phyloP scores from a whole-genome alignment of 371 early-diverging fungal species.

The Apophysomyces sp. region DNA sequence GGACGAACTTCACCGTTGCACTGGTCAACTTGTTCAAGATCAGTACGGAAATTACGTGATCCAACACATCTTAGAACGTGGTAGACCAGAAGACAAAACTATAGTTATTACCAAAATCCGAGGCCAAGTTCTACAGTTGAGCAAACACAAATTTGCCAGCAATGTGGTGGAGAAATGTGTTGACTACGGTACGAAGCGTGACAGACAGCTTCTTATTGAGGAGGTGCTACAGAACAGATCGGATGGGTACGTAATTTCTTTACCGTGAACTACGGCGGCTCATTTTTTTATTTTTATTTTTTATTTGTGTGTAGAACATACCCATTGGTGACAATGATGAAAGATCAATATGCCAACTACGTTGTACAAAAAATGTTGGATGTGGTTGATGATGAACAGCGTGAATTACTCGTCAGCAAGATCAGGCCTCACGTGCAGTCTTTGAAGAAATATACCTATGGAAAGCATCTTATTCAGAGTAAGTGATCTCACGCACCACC shows the following conservation, averaged over 20 bases:
- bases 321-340: conserved; percentile 94
- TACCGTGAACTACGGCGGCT: background rate
- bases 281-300: background rate
- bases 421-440: conserved; percentile 90
- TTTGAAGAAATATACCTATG: conserved; percentile 95
- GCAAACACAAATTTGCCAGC: conserved; percentile 99
- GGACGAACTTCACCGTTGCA: conserved; percentile 91
- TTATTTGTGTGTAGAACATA: conserved; percentile 67
- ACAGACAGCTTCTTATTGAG: conserved; percentile 82
- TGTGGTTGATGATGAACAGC: conserved; percentile 88
- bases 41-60: conserved; percentile 99
- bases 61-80: conserved; percentile 98
- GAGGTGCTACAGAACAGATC: conserved; percentile 80
- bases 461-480: conserved; percentile 91
- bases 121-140: conserved; percentile 86
- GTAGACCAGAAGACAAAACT: conserved; percentile 82
- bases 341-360: conserved; percentile 99
- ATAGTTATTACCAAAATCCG: conserved; percentile 88
- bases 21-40: conserved; percentile 93
- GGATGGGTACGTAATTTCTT: conserved; percentile 58
- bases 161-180: conserved; percentile 99
- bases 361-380: conserved; percentile 99
- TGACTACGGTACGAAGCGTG: conserved; percentile 70
- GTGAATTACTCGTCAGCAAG: conserved; percentile 80
- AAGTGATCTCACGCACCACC: conserved; percentile 8